Conservation (phyloP, 805 yeast species). For the Martiniozyma abietophila region DNA sequence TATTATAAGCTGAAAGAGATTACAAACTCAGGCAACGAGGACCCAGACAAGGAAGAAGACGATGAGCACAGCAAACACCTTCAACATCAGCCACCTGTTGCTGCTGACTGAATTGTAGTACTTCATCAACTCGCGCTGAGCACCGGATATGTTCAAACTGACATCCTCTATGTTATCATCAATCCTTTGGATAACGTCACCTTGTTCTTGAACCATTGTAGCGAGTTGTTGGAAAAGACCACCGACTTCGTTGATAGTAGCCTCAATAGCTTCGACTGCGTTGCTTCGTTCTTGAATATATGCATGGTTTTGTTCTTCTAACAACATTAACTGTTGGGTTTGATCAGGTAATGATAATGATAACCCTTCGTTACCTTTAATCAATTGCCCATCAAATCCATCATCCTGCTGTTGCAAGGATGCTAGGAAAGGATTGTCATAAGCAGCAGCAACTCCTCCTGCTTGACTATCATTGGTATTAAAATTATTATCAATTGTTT, state of each 20-base stretch:
- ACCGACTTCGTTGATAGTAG: constrained; percentile 96
- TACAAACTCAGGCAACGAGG: constrained; percentile 42
- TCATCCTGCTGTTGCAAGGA: constrained; percentile 11
- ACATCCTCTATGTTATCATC: constrained; percentile 94
- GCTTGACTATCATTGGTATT: constrained; percentile 6
- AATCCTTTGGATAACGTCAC: constrained; percentile 90
- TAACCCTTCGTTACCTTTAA: constrained; percentile 25
- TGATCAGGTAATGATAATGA: constrained; percentile 58
- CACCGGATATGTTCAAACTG: constrained; percentile 80
- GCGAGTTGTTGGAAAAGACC: constrained; percentile 90
- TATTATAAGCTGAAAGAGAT: too few species aligned
- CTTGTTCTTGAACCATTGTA: constrained; percentile 95
- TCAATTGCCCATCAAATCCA: too few species aligned
- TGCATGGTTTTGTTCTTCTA: constrained; percentile 73
- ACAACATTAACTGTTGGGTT: constrained; percentile 68
- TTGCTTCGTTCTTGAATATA: constrained; percentile 76
- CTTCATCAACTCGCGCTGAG: constrained; percentile 86
- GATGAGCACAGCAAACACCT: constrained; percentile 80
- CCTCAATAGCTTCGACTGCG: constrained; percentile 94
- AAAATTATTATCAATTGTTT: not conserved
- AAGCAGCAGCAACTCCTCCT: constrained; percentile 4
- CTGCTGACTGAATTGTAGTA: constrained; percentile 81
- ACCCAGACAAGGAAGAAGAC: constrained; percentile 74
- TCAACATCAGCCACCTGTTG: constrained; percentile 86
- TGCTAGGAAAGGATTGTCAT: constrained; percentile 31